Base-by-base conservation (phyloP, 805 yeast species). In the Tetrapisispora arboricola region DNA sequence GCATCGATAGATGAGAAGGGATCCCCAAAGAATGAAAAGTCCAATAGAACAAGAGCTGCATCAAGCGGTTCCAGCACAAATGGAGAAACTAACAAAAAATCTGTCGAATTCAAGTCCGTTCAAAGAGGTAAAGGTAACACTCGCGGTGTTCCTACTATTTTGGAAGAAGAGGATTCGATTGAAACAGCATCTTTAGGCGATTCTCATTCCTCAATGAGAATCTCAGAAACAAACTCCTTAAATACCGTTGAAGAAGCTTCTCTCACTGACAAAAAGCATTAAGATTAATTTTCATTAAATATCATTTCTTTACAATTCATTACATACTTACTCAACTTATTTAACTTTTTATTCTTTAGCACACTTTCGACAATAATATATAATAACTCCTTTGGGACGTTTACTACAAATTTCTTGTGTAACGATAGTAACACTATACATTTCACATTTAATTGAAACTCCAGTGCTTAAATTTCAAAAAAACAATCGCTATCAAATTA, bases 81-180 rank as follows among this genome's bases (percentile, higher is more conserved):
- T 17, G 55, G 46, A 25, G 44, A 47, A 20, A 41, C 43, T 13
- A 49, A 45, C 20, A 54, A 54, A 32, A 51, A 53, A 36, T 44
- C 51, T 16, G 62, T 59, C 13, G 56, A 63, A 24, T 57, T 66
- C 41, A 54, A 59, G 40, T 44, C 57, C 6, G 51, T 51, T 13
- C 51, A 50, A 36, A 49, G 53, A 41, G 48, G 49, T 20, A 46
- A 57, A 25, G 43, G 42, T 20, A 46, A 46, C 38, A 55, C 54
- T 15, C 60, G 60, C 28, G 62, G 63, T 32, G 49, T 56, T 32
- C 64, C 63, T 15, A 55, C 60, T 3, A 59, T 57, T 24, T 34
- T 49, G 19, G 60, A 55, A 38, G 61, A 58, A 36, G 58, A 51
- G 22, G 50, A 51, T 28, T 47, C 53, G 4, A 48, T 51, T 22